These are phyloP conservation scores for Suillus luteus DNA, from an alignment of 768 basidiomycete species.

Conservation along the genomic window DNA sequence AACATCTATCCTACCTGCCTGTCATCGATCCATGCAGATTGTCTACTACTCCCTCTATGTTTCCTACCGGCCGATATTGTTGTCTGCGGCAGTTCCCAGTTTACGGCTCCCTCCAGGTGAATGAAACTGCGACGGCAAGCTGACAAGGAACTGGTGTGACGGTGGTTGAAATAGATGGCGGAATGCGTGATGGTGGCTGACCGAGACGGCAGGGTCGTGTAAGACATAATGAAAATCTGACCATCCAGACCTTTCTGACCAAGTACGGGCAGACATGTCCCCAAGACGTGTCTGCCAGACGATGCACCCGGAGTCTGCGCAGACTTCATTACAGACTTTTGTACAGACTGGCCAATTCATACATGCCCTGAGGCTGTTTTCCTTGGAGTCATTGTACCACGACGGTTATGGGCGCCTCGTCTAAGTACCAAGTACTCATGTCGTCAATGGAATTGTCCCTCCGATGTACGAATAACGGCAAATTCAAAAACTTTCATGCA, in stretches of 20 bases:
- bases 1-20: neutral
- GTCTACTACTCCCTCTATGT: neutral
- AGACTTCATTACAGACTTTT: too few species aligned
- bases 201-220: neutral
- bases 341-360: neutral
- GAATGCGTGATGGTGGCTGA: neutral
- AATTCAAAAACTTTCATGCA: too few species aligned
- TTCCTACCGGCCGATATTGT: neutral
- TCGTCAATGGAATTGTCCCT: neutral
- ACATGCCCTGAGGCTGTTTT: neutral
- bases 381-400: neutral
- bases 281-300: neutral
- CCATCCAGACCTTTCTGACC: neutral
- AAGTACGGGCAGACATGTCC: too few species aligned
- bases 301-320: too few species aligned
- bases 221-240: neutral
- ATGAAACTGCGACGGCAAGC: neutral
- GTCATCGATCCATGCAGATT: neutral
- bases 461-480: too few species aligned
- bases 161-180: neutral
- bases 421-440: neutral
- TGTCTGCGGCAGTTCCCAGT: neutral
- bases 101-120: neutral
- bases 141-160: neutral
- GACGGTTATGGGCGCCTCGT: too few species aligned